Percentiles rank a stretch among this genome's conserved stretches.
These are phyloP conservation scores for Spatholobus suberectus DNA, from an alignment of 306 rosid genomes.

Conservation along the genomic window DNA sequence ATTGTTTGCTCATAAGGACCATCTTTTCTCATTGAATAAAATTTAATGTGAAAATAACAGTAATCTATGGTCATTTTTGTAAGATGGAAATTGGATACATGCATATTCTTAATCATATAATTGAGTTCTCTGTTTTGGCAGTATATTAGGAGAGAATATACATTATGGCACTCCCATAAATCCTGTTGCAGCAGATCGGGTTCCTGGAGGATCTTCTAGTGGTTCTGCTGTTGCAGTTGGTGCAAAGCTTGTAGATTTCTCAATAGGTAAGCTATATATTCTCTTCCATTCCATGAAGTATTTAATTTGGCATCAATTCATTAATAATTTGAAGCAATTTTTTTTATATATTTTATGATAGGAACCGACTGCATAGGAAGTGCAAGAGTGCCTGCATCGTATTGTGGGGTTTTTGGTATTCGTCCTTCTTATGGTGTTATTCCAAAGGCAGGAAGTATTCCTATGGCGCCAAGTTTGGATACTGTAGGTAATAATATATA, in stretches of 20 bases:
- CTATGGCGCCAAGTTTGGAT: conserved; percentile 90
- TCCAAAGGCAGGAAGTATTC: conserved; percentile 69
- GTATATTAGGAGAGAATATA: conserved; percentile 53
- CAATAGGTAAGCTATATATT: conserved; percentile 61
- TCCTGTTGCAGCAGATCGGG: conserved; percentile 51
- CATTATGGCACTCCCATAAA: conserved; percentile 57
- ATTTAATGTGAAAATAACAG: too few relatives aligned
- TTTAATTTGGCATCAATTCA: conserved; percentile 10
- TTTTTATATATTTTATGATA: too few relatives aligned
- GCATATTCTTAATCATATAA: not conserved
- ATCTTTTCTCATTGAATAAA: too few relatives aligned
- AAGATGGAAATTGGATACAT: too few relatives aligned
- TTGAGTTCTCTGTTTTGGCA: conserved; percentile 29
- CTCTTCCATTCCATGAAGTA: conserved; percentile 15
- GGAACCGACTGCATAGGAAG: conserved; percentile 95
- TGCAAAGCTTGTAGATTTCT: conserved; percentile 81
- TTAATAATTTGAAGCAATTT: not conserved
- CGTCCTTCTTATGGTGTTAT: conserved; percentile 60
- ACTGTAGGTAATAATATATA: conserved; percentile 81
- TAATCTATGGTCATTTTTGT: too few relatives aligned
- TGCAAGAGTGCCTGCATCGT: conserved; percentile 85
- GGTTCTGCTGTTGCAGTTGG: conserved; percentile 71
- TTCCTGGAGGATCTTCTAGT: too few relatives aligned
- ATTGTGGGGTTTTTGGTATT: conserved; percentile 89
- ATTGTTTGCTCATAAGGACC: too few relatives aligned